Percentiles rank a stretch among this genome's conserved stretches.
phyloP scores from a whole-genome alignment of 1,284 basidiomycete species.

The Cryptococcus maquisensis region DNA sequence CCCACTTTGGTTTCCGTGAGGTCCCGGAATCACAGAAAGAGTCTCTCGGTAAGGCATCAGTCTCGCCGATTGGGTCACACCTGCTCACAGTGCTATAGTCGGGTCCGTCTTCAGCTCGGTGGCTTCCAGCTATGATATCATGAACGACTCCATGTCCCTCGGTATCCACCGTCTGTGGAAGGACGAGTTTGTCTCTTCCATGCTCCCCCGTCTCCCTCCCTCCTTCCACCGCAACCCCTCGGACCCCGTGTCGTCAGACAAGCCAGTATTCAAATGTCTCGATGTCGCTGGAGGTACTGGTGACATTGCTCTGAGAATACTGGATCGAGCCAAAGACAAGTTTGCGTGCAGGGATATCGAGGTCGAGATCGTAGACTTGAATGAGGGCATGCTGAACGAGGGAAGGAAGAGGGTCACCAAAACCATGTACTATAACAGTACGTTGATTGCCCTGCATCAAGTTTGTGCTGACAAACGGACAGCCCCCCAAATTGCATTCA shows the following conservation, averaged over 20 bases:
- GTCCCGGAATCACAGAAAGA: conserved; percentile 72
- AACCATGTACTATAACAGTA: conserved; percentile 95
- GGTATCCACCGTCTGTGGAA: conserved; percentile 98
- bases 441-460: conserved; percentile 41
- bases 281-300: conserved; percentile 98
- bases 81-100: conserved; percentile 52
- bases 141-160: conserved; percentile 98
- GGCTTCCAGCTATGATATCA: conserved; percentile 91
- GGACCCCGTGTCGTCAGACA: conserved; percentile 4
- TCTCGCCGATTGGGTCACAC: conserved; percentile 77
- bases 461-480: conserved; percentile 7
- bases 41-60: conserved; percentile 46
- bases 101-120: conserved; percentile 93
- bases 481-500: conserved; percentile 92
- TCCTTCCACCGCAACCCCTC: conserved; percentile 37
- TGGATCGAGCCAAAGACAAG: conserved; percentile 85
- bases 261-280: conserved; percentile 64
- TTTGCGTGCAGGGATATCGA: conserved; percentile 82
- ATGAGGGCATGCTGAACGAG: conserved; percentile 90
- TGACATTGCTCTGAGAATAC: conserved; percentile 90
- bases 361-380: conserved; percentile 93
- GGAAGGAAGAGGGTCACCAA: conserved; percentile 86
- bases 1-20: conserved; percentile 90
- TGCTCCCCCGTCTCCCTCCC: conserved; percentile 61
- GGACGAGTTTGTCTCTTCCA: conserved; percentile 75